Base-by-base conservation (phyloP, 2,329 filamentous ascomycete genomes). In the Xylogone sp. region DNA sequence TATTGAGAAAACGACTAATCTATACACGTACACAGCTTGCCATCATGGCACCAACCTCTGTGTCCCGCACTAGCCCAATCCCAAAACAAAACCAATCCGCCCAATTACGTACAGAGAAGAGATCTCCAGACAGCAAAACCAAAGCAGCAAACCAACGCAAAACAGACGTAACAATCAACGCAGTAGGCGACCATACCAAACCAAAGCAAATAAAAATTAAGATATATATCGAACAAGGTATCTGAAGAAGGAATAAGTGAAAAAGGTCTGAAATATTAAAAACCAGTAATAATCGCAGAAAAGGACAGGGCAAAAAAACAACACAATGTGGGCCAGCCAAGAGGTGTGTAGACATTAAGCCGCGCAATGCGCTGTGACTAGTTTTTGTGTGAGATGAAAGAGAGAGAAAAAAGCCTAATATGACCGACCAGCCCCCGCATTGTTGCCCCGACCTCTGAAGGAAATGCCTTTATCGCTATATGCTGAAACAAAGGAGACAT, bases 211-310 rank as follows among this genome's bases (percentile, higher is more conserved):
- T 57, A 49, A 49, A 44, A 55, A 45, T 42, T 21, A 21, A 58
- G 46, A 53, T 62, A 68, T 77, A 76, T 77, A 77, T 80, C 72
- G 76, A 79, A 81, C 77, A 81, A 81, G 77, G 78, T 80, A 80
- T 80, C 75, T 75, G 74, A 71, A 59, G 65, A 69, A 62, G 21
- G 18, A 48, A 52, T 19, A 18, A 56, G 19, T 52, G 56, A 42
- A 51, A 56, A 52, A 59, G 53, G 49, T 57, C 56, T 59, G 54
- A 58, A 61, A 51, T 59, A 62, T 62, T 62, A 62, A 59, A 55
- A 55, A 56, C 3, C 52, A 42, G 51, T 39, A 52, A 50, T 48
- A 53, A 51, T 51, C 54, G 19, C 56, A 60, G 53, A 48, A 49
- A 58, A 64, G 60, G 59, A 64, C 62, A 65, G 59, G 64, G 62